These are phyloP conservation scores for Ramaria rubella DNA, from an alignment of 768 basidiomycete species.

Conservation along the genomic window DNA sequence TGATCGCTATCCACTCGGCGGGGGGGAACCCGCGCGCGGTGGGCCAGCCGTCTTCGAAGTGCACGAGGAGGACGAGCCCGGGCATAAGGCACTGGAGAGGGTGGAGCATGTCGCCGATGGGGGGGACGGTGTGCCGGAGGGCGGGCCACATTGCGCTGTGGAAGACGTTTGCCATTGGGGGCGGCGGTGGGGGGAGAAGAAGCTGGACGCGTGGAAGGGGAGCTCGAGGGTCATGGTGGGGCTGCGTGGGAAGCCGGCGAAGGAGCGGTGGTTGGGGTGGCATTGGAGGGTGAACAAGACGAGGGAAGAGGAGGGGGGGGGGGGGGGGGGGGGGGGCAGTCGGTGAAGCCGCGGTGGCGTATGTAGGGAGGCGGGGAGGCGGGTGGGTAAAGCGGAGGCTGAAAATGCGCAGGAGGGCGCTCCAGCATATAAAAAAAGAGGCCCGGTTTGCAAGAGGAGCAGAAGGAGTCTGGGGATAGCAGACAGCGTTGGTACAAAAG, in stretches of 20 bases:
- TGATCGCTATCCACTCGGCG: conserved; percentile 63
- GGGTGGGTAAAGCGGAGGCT: too few relatives aligned
- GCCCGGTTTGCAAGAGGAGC: too few relatives aligned
- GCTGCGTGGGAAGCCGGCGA: conserved; percentile 67
- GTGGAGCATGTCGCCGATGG: conserved; percentile 63
- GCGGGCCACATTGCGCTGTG: conserved; percentile 73
- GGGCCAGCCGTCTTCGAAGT: conserved; percentile 54
- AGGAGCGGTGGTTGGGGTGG: conserved; percentile 70
- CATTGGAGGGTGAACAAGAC: conserved; percentile 78
- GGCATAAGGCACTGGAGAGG: conserved; percentile 69
- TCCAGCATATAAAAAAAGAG: too few relatives aligned
- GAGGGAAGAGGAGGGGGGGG: too few relatives aligned
- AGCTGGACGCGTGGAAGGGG: conserved; percentile 73
- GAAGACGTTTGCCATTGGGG: conserved; percentile 88
- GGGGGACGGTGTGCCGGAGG: conserved; percentile 58
- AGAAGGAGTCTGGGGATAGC: too few relatives aligned
- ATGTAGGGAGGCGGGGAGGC: too few relatives aligned
- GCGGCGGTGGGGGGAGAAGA: conserved; percentile 78
- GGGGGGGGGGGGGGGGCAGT: conserved; percentile 50
- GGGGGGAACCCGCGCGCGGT: conserved; percentile 76
- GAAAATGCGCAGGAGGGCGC: too few relatives aligned
- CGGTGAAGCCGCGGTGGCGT: conserved; percentile 66
- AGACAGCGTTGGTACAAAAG: too few relatives aligned
- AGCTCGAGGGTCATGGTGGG: conserved; percentile 68
- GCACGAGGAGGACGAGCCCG: conserved; percentile 58